Conservation (phyloP, 2,329 filamentous ascomycete species). For the Gaeumannomyces tritici region DNA sequence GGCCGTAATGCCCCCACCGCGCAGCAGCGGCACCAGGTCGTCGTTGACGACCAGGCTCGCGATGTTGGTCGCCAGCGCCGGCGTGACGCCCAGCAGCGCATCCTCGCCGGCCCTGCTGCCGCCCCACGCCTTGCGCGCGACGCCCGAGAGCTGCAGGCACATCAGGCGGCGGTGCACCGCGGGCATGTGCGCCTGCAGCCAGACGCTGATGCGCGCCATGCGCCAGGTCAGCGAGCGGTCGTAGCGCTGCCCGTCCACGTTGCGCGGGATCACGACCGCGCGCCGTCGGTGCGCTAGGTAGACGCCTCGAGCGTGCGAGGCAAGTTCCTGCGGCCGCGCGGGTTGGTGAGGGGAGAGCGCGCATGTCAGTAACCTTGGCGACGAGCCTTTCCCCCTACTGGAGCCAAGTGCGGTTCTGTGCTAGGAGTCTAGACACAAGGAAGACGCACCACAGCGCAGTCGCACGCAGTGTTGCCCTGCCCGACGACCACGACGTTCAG, state of each 20-base stretch:
- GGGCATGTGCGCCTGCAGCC: background rate
- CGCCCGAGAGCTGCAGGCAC: background rate
- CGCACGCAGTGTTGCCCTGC: conserved; percentile 9
- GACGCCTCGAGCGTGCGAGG: conserved; percentile 6
- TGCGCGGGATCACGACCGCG: conserved; percentile 14
- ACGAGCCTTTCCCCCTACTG: too few species aligned
- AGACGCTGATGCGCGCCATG: background rate
- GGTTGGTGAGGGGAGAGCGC: background rate
- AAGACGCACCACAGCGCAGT: conserved; percentile 7
- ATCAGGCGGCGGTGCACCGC: background rate
- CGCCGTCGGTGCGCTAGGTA: conserved; percentile 10
- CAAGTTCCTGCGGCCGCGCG: conserved; percentile 1
- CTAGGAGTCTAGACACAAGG: background rate
- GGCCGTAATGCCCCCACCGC: conserved; percentile 15
- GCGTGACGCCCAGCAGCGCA: conserved; percentile 17
- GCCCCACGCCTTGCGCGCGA: background rate
- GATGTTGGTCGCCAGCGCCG: conserved; percentile 15
- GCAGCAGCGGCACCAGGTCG: conserved; percentile 17
- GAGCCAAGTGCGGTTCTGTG: background rate
- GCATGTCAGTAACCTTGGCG: background rate
- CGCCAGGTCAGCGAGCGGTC: background rate
- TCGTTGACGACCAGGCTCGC: conserved; percentile 6
- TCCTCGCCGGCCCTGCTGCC: conserved; percentile 5
- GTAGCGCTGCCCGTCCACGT: conserved; percentile 6
- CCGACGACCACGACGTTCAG: conserved; percentile 10